Evolutionary conservation across 441 rosid species (phyloP).

Genomic region (Arabidopsis hybrid): DNA sequence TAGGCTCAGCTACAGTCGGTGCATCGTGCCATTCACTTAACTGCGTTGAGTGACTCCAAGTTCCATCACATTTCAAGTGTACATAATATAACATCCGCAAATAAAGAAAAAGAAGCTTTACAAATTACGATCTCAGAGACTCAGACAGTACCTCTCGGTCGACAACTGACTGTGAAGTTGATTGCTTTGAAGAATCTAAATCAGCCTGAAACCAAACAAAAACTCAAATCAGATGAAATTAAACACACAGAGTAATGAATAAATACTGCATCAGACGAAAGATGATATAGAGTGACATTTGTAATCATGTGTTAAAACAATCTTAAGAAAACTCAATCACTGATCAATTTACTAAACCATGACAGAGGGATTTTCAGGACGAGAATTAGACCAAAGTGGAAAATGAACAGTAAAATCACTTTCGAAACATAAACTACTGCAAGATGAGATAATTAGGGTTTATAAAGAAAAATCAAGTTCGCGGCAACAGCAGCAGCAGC

Average conservation of each 20-base stretch:
- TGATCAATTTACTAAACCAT: constrained; percentile 10
- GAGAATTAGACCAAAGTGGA: constrained; percentile 1
- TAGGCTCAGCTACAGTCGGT: constrained; percentile 47
- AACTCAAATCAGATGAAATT: background rate
- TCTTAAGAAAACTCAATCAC: background rate
- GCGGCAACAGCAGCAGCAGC: constrained; percentile 1
- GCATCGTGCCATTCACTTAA: constrained; percentile 63
- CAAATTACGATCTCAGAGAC: too few species aligned
- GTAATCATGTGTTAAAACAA: background rate
- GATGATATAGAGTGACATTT: background rate
- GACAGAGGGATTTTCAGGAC: background rate
- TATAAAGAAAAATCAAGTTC: constrained; percentile 9
- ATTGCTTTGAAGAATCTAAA: constrained; percentile 57
- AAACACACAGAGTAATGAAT: background rate
- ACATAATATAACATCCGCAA: background rate
- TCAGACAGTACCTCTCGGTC: constrained; percentile 46
- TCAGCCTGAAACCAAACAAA: constrained; percentile 58
- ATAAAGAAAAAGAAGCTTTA: background rate
- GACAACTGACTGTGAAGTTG: constrained; percentile 53
- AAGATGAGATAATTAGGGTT: constrained; percentile 14
- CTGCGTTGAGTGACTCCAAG: constrained; percentile 41
- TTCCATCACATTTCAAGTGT: constrained; percentile 18
- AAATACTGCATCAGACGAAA: background rate
- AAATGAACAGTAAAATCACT: constrained; percentile 16
- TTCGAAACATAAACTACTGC: background rate